Percentiles rank a stretch among this genome's conserved stretches.
phyloP scores from a whole-genome alignment of 2,329 filamentous ascomycete species.

The Fusarium nematophilum region DNA sequence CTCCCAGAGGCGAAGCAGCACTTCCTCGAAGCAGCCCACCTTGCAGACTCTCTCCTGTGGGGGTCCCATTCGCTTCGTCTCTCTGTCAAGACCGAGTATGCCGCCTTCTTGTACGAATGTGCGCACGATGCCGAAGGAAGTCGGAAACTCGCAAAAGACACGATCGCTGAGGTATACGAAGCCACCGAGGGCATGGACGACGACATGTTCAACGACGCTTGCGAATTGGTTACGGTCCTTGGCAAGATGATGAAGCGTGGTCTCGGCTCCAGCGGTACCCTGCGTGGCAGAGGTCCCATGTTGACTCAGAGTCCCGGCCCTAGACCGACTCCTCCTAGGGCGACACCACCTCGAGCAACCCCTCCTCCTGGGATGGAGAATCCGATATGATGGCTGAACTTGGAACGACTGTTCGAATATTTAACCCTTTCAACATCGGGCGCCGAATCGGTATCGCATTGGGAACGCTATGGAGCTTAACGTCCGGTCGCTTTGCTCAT shows the following conservation, averaged over 20 bases:
- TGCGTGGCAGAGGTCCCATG: slow-evolving; percentile 47
- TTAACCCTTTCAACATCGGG: slow-evolving; percentile 5
- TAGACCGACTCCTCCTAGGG: no score
- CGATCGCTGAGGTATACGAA: slow-evolving; percentile 91
- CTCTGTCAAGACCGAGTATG: slow-evolving; percentile 91
- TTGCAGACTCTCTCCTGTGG: slow-evolving; percentile 82
- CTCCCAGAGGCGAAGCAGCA: slow-evolving; percentile 83
- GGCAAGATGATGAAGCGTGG: slow-evolving; percentile 90
- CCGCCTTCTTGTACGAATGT: slow-evolving; percentile 94
- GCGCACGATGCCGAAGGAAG: slow-evolving; percentile 83
- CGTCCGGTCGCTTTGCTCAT: not conserved
- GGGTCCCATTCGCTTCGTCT: slow-evolving; percentile 91
- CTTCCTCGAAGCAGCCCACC: slow-evolving; percentile 79
- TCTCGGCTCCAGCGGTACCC: slow-evolving; percentile 54
- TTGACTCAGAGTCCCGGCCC: slow-evolving; percentile 26
- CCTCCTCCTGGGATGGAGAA: slow-evolving; percentile 57
- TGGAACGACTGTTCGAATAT: slow-evolving; percentile 4
- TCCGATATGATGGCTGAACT: slow-evolving; percentile 49
- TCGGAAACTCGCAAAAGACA: slow-evolving; percentile 80
- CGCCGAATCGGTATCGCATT: not conserved
- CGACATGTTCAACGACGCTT: slow-evolving; percentile 93
- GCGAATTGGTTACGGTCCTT: slow-evolving; percentile 85
- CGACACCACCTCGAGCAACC: no score
- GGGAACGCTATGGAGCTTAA: slow-evolving; percentile 1
- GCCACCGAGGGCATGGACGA: slow-evolving; percentile 94